phyloP scores from a whole-genome alignment of 2,329 filamentous ascomycete genomes.

The Colletotrichum sp. region DNA sequence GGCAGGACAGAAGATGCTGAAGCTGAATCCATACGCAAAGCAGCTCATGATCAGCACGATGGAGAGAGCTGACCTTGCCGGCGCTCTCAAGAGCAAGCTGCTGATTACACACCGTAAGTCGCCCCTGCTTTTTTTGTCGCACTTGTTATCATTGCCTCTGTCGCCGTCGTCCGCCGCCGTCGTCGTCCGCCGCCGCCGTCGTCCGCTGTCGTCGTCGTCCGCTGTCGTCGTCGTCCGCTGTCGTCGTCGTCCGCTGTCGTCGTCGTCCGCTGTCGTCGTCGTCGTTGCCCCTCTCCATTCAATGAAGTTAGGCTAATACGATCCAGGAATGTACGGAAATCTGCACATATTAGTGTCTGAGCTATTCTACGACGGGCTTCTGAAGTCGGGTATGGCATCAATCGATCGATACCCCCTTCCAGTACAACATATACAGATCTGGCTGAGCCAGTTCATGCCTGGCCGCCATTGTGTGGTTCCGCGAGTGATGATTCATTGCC shows the following conservation, averaged over 20 bases:
- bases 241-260: too few species aligned
- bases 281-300: background rate
- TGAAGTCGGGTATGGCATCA: conserved; percentile 37
- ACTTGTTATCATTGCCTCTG: background rate
- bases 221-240: too few species aligned
- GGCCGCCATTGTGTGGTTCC: conserved; percentile 33
- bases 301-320: background rate
- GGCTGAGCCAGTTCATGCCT: conserved; percentile 31
- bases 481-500: conserved; percentile 38
- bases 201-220: background rate
- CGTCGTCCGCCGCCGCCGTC: background rate
- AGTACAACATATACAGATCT: conserved; percentile 30
- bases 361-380: conserved; percentile 45
- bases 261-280: too few species aligned
- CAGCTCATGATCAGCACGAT: conserved; percentile 36
- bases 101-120: conserved; percentile 39
- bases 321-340: conserved; percentile 32
- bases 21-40: background rate
- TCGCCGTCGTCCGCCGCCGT: background rate
- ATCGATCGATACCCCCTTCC: conserved; percentile 30
- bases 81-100: conserved; percentile 36
- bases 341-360: conserved; percentile 45
- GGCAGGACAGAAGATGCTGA: background rate
- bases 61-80: conserved; percentile 39
- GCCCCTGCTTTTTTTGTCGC: background rate